Evolutionary conservation across 257 asterid species (phyloP).

Genomic region (Hygrophila difformis): DNA sequence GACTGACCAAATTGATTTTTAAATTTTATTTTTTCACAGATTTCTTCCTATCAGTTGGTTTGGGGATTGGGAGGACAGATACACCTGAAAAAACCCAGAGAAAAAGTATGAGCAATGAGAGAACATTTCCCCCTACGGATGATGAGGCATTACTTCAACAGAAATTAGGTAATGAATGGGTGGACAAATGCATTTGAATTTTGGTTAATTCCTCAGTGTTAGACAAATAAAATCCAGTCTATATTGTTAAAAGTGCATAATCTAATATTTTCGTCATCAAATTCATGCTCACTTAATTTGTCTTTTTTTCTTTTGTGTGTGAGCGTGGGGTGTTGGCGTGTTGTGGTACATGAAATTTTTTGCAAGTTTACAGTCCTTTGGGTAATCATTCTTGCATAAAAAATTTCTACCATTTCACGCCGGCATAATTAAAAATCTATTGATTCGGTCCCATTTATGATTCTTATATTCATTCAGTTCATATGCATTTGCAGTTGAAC

Average conservation of each 20-base stretch:
- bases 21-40: constrained; percentile 42
- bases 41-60: constrained; percentile 79
- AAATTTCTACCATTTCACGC: background rate
- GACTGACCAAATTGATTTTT: constrained; percentile 13
- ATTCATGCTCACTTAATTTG: too few species aligned
- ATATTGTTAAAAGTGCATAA: background rate
- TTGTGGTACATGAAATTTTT: too few species aligned
- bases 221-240: background rate
- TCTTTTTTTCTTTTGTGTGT: too few species aligned
- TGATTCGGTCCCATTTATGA: constrained; percentile 5
- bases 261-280: too few species aligned
- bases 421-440: background rate
- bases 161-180: constrained; percentile 56
- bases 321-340: too few species aligned
- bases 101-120: constrained; percentile 86
- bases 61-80: constrained; percentile 88
- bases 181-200: background rate
- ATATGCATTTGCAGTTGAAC: constrained; percentile 49
- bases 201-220: background rate
- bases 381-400: too few species aligned
- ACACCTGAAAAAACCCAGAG: constrained; percentile 54
- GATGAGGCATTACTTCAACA: constrained; percentile 47
- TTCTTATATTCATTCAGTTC: constrained; percentile 4
- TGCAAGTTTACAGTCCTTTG: background rate
- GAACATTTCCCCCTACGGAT: constrained; percentile 80